phyloP scores from a whole-genome alignment of 1,139 yeast species.

The Pichia sp. region DNA sequence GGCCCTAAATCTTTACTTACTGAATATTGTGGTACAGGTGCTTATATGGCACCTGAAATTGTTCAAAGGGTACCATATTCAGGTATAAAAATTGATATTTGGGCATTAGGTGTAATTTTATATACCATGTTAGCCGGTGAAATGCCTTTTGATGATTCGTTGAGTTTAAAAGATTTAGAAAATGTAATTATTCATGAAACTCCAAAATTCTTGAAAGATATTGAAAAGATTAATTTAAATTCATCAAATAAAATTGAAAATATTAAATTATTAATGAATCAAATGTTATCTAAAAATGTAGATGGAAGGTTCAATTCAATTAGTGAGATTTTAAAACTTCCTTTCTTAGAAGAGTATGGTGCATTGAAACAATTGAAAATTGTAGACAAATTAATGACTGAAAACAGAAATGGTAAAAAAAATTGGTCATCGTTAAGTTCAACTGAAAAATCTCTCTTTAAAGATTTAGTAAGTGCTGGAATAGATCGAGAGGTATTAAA shows the following conservation, averaged over 20 bases:
- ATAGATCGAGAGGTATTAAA: conserved; percentile 60
- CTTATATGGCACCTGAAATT: conserved; percentile 95
- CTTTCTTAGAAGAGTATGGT: conserved; percentile 46
- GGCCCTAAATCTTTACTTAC: conserved; percentile 37
- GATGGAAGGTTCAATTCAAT: conserved; percentile 49
- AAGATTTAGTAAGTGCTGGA: conserved; percentile 56
- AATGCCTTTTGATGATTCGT: conserved; percentile 88
- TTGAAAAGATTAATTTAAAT: conserved; percentile 6
- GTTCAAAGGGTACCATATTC: conserved; percentile 60
- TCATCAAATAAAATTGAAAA: conserved; percentile 3
- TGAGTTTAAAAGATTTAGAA: conserved; percentile 57
- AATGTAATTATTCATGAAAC: conserved; percentile 55
- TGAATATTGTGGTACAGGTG: conserved; percentile 90
- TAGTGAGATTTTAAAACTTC: conserved; percentile 53
- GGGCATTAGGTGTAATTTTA: conserved; percentile 94
- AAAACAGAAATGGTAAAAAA: conserved; percentile 26
- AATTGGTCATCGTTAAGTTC: conserved; percentile 24
- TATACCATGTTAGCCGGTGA: conserved; percentile 81
- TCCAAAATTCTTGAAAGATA: conserved; percentile 45
- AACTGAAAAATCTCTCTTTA: conserved; percentile 57
- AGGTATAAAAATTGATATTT: conserved; percentile 78
- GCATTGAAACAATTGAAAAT: conserved; percentile 38
- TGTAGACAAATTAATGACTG: conserved; percentile 35
- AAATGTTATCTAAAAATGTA: conserved; percentile 62
- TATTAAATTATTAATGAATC: conserved; percentile 29